Percentiles rank a stretch among this genome's conserved stretches.
These are phyloP conservation scores for Trichoderma cornu-damae DNA, from an alignment of 2,329 filamentous ascomycete species.

Conservation along the genomic window DNA sequence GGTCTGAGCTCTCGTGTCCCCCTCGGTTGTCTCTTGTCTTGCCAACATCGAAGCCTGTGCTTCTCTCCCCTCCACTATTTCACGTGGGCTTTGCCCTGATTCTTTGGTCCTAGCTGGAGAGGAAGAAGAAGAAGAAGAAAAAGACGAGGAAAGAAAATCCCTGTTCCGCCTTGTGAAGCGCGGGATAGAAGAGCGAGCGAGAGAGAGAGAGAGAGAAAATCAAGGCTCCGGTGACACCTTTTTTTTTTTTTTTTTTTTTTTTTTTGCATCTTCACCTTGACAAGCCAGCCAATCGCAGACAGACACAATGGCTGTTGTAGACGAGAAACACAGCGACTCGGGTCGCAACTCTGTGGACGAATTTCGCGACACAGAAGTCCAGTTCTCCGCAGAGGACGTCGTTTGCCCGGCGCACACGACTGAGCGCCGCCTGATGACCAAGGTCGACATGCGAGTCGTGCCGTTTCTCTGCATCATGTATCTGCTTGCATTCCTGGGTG, in stretches of 20 bases:
- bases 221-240: background rate
- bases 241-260: no score
- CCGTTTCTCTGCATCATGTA: slow-evolving; percentile 71
- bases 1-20: slow-evolving; percentile 1
- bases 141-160: no score
- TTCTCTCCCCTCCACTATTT: slow-evolving; percentile 12
- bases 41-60: slow-evolving; percentile 12
- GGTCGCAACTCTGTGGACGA: slow-evolving; percentile 16
- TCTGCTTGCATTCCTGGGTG: slow-evolving; percentile 60
- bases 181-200: no score
- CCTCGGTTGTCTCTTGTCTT: slow-evolving; percentile 4
- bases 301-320: slow-evolving; percentile 21
- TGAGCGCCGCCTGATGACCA: slow-evolving; percentile 60
- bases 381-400: background rate
- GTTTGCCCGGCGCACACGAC: slow-evolving; percentile 51
- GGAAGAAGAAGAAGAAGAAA: no score
- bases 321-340: slow-evolving; percentile 22
- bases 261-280: background rate
- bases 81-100: slow-evolving; percentile 9
- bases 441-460: slow-evolving; percentile 66
- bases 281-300: background rate
- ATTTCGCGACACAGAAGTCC: slow-evolving; percentile 5
- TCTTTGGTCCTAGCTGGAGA: background rate
- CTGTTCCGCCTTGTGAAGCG: background rate
- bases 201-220: background rate